Base-by-base conservation (phyloP, 805 yeast genomes). In the Yamadazyma scolyti region DNA sequence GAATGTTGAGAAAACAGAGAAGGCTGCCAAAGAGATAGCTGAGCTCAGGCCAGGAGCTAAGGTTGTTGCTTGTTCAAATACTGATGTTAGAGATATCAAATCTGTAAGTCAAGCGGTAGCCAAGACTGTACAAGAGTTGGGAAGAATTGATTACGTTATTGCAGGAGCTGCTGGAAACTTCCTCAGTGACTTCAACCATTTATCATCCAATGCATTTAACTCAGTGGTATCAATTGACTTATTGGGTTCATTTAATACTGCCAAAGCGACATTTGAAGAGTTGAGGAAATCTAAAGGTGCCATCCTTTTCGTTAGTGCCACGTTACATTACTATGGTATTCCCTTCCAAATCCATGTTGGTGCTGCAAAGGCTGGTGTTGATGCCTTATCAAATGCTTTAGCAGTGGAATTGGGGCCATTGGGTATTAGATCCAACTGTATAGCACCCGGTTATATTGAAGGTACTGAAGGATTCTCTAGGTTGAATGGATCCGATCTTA, bases 321-420 rank as follows among this genome's bases (percentile, higher is more conserved):
- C 70, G 1, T 54, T 65, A 32, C 71, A 65, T 42, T 61, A 62
- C 47, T 65, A 62, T 40, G 71, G 69, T 5, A 54, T 65, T 18
- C 70, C 70, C 3, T 61, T 65, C 60, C 97, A 89, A 58, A 52
- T 78, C 9, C 97, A 89, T 49, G 96, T 88, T 3, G 82, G 87
- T 4, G 96, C 97, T 0, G 97, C 97, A 3, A 89, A 88, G 58
- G 95, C 97, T 2, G 97, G 96, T n/a, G 74, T 89, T 18, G 97
- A 89, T 54, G 93, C 96, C 2, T 65, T 89, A 21, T 77, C 87
- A 12, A 79, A 81, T 43, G 81, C 87, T 1, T 56, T 88, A 34
- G 95, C 96, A 1, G 90, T 87, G 5, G 97, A 89, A 56, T 67
- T 86, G 34, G 97, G 96, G 1, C 95, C 96, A 2, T 54, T 85